Conservation (phyloP, 1,284 basidiomycete species). For the Lentinus polychrous region DNA sequence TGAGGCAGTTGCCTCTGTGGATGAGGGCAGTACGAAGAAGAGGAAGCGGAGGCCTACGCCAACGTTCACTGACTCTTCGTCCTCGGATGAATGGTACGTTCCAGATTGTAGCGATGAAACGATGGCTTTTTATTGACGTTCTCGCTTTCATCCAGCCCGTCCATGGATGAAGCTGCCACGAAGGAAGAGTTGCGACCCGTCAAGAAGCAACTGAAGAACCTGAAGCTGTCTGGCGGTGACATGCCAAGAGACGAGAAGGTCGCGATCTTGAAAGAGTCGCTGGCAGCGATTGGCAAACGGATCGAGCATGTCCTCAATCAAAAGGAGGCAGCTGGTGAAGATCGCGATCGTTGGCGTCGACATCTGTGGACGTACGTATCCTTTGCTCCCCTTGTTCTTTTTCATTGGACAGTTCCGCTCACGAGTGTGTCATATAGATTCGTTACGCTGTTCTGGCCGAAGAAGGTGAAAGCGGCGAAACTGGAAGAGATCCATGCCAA, state of each 20-base stretch:
- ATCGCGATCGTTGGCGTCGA: conserved; percentile 81
- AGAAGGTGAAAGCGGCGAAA: conserved; percentile 89
- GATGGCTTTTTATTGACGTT: neutral
- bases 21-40: conserved; percentile 63
- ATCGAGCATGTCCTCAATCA: conserved; percentile 81
- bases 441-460: conserved; percentile 95
- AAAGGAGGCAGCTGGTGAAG: conserved; percentile 73
- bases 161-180: conserved; percentile 93
- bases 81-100: conserved; percentile 80
- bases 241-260: conserved; percentile 94
- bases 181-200: conserved; percentile 96
- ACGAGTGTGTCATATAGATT: conserved; percentile 44
- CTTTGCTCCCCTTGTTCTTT: neutral
- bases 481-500: conserved; percentile 91
- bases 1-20: conserved; percentile 72
- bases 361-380: conserved; percentile 90
- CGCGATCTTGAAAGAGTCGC: conserved; percentile 90
- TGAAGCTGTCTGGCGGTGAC: conserved; percentile 88
- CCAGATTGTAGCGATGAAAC: conserved; percentile 5
- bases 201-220: conserved; percentile 96
- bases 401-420: conserved; percentile 2
- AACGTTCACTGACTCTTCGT: conserved; percentile 87
- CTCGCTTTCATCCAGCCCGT: conserved; percentile 61
- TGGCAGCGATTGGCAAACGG: conserved; percentile 88
- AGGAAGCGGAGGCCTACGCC: conserved; percentile 85